Evolutionary conservation across 129 eudicot genomes (phyloP), one percentile per base, ranked within the genome.

Genomic region (Ambrosia artemisiifolia): DNA sequence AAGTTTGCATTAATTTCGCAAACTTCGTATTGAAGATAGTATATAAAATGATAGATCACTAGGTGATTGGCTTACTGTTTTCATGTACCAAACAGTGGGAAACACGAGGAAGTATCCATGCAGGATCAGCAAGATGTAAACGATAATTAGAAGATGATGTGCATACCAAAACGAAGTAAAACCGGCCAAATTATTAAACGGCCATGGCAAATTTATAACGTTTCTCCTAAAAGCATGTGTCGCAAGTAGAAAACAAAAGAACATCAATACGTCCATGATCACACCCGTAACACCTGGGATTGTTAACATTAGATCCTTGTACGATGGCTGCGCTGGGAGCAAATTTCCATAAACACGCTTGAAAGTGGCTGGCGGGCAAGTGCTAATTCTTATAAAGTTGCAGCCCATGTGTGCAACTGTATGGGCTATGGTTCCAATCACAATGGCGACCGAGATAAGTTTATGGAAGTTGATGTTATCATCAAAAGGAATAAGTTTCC

Each of bases 91-190:
- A 13, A 75, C 67, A 3, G 69, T 72, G 54, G 87, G 79, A 70
- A 90, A 81, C 74, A 90, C 74, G 7, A 95, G 56, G 88, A 82
- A 88, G 83, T 83, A 85, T 18, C 99, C 99, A 54, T 95, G 99
- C 20, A 95, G 24, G 80, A 88, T 69, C 79, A 95, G 65, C 77
- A 91, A 86, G 70, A 84, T 12, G 69, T 90, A 95, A 19, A 84
- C 97, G 17, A 95, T 38, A 11, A 80, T 82, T 68, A 95, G 90
- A 66, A 95, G 75, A 85, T 95, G 99, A 82, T 95, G 99, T 3
- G 99, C 85, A 73, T 95, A 95, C 99, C 99, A 95, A 66, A 95
- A 95, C 17, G 99, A 75, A 60, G 92, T 95, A 63, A 95, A 95
- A n/a, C 99, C 99, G 8, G 96, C 96, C 72, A 95, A 64, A 46